Conservation (phyloP, 176 grass and related monocot genomes). For the Cymbopogon citratus region DNA sequence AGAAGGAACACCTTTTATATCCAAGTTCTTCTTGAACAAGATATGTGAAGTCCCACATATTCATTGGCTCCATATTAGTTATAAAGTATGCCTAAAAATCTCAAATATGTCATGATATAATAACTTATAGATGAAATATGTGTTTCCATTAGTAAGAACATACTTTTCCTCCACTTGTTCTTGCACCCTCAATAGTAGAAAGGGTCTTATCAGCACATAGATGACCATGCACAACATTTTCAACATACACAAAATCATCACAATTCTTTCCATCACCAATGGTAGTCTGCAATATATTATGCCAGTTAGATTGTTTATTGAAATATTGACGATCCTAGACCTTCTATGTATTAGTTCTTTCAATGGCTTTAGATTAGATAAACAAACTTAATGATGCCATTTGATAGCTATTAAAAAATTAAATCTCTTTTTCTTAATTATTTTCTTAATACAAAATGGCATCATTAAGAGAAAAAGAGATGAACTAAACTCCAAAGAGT, state of each 20-base stretch:
- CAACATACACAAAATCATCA: slow-evolving; percentile 76
- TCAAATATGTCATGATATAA: too few relatives aligned
- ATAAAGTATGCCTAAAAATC: neutral
- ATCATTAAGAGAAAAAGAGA: too few relatives aligned
- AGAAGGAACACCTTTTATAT: slow-evolving; percentile 43
- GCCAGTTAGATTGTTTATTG: too few relatives aligned
- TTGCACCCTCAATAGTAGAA: slow-evolving; percentile 38
- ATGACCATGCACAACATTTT: slow-evolving; percentile 74
- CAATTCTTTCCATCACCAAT: slow-evolving; percentile 61
- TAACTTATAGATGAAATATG: too few relatives aligned
- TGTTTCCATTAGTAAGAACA: neutral
- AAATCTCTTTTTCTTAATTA: too few relatives aligned
- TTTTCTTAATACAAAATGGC: too few relatives aligned
- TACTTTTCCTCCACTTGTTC: slow-evolving; percentile 56
- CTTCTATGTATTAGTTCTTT: too few relatives aligned
- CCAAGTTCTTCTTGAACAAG: slow-evolving; percentile 55
- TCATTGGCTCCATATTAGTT: slow-evolving; percentile 74
- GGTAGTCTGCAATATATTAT: slow-evolving; percentile 29
- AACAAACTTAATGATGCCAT: too few relatives aligned
- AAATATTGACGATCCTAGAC: too few relatives aligned
- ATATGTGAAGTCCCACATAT: slow-evolving; percentile 66
- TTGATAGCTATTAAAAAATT: too few relatives aligned
- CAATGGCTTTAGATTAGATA: too few relatives aligned
- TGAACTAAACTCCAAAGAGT: too few relatives aligned
- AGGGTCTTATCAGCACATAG: slow-evolving; percentile 64